A percentile compares a stretch with the other conserved stretches of the same genome.
These are phyloP conservation scores for Botryosphaeria dothidea DNA, from an alignment of 2,329 filamentous ascomycete genomes.

Conservation along the genomic window DNA sequence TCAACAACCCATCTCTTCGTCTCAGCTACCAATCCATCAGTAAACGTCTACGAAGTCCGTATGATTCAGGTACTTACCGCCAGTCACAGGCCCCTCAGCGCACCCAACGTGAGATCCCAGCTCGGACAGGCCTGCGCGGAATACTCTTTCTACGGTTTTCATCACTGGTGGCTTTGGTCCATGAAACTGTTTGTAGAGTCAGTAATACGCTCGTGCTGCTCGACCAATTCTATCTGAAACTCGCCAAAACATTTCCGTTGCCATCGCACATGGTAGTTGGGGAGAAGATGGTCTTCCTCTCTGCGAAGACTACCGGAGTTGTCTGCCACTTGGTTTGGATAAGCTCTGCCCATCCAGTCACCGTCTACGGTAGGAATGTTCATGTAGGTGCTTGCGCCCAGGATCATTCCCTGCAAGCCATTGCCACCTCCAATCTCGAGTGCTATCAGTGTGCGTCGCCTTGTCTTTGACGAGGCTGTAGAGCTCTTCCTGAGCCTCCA, in stretches of 20 bases:
- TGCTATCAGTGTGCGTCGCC: conserved; percentile 28
- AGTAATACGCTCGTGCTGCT: background rate
- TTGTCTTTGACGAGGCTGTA: conserved; percentile 35
- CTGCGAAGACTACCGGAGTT: conserved; percentile 45
- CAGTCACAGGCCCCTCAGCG: conserved; percentile 40
- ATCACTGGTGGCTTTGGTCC: conserved; percentile 37
- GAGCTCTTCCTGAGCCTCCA: conserved; percentile 39
- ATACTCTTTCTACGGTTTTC: conserved; percentile 40
- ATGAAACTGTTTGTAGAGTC: conserved; percentile 28
- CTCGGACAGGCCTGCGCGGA: conserved; percentile 35
- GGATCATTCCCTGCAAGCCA: conserved; percentile 37
- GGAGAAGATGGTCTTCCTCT: conserved; percentile 41
- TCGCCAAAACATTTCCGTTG: conserved; percentile 40
- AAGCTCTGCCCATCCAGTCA: conserved; percentile 52
- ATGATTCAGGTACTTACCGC: conserved; percentile 17
- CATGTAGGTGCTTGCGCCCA: conserved; percentile 41
- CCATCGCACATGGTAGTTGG: conserved; percentile 43
- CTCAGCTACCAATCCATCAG: conserved; percentile 22
- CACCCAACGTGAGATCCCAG: conserved; percentile 38
- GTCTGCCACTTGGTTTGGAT: conserved; percentile 49
- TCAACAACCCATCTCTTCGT: conserved; percentile 41
- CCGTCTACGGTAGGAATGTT: conserved; percentile 47
- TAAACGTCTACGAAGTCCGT: background rate
- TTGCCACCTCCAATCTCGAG: conserved; percentile 18
- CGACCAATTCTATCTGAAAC: conserved; percentile 17